These are phyloP conservation scores for Carex cristatella DNA, from an alignment of 176 grass and related monocot genomes.

Conservation along the genomic window DNA sequence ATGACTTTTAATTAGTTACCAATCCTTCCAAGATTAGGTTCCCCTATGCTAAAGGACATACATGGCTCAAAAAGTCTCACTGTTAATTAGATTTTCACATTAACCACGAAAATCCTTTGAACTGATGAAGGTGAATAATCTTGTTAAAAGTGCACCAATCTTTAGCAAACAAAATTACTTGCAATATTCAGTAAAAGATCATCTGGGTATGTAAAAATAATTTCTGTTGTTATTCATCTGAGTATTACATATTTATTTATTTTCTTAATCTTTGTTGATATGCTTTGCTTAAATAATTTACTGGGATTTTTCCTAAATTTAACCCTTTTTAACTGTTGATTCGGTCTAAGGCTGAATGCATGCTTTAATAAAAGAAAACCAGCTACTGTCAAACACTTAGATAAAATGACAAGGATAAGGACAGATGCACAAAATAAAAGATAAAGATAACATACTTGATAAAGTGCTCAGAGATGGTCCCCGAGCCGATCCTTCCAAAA, in stretches of 20 bases:
- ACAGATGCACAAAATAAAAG: neutral
- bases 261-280: neutral
- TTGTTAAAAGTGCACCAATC: neutral
- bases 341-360: neutral
- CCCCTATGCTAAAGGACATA: neutral
- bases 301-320: neutral
- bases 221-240: neutral
- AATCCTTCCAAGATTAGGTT: neutral
- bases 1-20: neutral
- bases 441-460: conserved; percentile 53
- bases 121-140: neutral
- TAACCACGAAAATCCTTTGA: neutral
- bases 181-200: neutral
- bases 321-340: neutral
- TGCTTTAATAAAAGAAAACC: neutral
- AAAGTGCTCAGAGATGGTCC: conserved; percentile 88
- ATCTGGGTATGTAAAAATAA: neutral
- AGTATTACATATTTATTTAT: neutral
- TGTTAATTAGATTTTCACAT: neutral
- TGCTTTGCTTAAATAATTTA: neutral
- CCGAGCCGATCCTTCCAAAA: conserved; percentile 85
- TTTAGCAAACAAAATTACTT: neutral
- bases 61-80: neutral
- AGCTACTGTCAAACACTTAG: neutral
- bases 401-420: neutral